A percentile compares a stretch with the other conserved stretches of the same genome.
Evolutionary conservation across 2,329 filamentous ascomycete species (phyloP).

Genomic region (Nectriaceae sp.): DNA sequence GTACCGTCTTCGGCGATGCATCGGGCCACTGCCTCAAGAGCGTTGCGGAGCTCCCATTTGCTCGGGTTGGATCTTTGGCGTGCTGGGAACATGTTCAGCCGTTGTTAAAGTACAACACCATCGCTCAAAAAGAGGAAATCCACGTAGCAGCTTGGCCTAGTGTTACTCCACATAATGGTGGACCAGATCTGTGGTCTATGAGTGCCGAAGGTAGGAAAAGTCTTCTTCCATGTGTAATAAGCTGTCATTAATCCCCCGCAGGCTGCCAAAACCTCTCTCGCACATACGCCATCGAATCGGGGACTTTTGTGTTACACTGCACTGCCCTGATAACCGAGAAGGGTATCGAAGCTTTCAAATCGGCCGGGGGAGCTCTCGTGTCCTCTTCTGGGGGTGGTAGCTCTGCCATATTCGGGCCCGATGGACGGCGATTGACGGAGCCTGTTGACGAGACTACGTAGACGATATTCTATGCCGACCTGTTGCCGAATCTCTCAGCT

Average conservation of each 20-base stretch:
- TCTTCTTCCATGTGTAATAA: background rate
- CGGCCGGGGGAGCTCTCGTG: background rate
- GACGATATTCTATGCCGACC: constrained; percentile 2
- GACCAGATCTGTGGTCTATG: constrained; percentile 5
- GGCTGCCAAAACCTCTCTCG: constrained; percentile 7
- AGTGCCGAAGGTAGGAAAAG: constrained; percentile 8
- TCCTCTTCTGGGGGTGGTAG: constrained; percentile 4
- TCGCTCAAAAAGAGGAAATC: constrained; percentile 42
- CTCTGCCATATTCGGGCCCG: constrained; percentile 6
- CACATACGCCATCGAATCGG: constrained; percentile 9
- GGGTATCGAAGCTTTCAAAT: constrained; percentile 1
- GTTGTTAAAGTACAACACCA: constrained; percentile 46
- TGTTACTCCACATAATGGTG: constrained; percentile 3
- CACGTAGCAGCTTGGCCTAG: constrained; percentile 50
- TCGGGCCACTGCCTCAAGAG: constrained; percentile 36
- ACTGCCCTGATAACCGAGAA: constrained; percentile 4
- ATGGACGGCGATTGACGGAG: constrained; percentile 5
- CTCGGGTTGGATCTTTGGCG: constrained; percentile 42
- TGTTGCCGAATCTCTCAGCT: too few species aligned
- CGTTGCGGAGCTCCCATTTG: constrained; percentile 38
- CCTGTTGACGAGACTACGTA: background rate
- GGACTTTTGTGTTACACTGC: constrained; percentile 7
- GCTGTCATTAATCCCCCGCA: background rate
- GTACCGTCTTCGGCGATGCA: constrained; percentile 49
- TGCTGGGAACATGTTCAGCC: constrained; percentile 54